Conservation (phyloP, 2,329 filamentous ascomycete species). For the Orbilia javanica region DNA sequence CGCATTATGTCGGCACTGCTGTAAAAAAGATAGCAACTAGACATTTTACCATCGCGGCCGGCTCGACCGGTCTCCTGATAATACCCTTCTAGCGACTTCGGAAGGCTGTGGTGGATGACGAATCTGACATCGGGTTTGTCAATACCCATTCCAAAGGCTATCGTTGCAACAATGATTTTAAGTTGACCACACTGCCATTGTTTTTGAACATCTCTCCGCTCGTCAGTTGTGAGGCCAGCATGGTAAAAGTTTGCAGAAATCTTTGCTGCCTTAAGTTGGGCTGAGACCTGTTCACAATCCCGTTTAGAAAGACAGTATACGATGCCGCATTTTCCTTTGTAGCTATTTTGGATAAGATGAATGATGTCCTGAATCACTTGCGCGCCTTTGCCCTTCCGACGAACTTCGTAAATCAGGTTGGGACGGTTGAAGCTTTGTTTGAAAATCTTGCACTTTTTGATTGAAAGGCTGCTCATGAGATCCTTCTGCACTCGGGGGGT, state of each 20-base stretch:
- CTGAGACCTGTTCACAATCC: constrained; percentile 82
- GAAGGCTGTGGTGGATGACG: constrained; percentile 91
- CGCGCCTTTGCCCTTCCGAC: constrained; percentile 75
- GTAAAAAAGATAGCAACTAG: constrained; percentile 92
- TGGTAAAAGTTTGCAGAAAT: constrained; percentile 89
- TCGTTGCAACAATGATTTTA: constrained; percentile 95
- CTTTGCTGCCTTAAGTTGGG: constrained; percentile 72
- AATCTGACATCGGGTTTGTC: constrained; percentile 97
- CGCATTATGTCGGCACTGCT: constrained; percentile 80
- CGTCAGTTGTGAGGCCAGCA: constrained; percentile 77
- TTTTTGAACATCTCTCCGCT: constrained; percentile 79
- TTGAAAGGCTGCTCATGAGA: constrained; percentile 89
- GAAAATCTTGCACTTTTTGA: constrained; percentile 81
- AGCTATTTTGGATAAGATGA: constrained; percentile 77
- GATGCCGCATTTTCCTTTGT: constrained; percentile 82
- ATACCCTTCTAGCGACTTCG: constrained; percentile 96
- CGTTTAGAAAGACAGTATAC: constrained; percentile 91
- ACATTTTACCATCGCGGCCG: constrained; percentile 87
- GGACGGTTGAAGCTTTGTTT: constrained; percentile 97
- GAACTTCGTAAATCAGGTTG: constrained; percentile 90
- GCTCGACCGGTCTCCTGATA: constrained; percentile 98
- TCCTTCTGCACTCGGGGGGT: constrained; percentile 93
- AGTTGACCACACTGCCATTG: constrained; percentile 83
- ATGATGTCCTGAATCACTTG: constrained; percentile 71
- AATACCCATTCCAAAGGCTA: constrained; percentile 99